Evolutionary conservation across 495 filamentous ascomycete species (phyloP).

Genomic region (Penicillium verhagenii): DNA sequence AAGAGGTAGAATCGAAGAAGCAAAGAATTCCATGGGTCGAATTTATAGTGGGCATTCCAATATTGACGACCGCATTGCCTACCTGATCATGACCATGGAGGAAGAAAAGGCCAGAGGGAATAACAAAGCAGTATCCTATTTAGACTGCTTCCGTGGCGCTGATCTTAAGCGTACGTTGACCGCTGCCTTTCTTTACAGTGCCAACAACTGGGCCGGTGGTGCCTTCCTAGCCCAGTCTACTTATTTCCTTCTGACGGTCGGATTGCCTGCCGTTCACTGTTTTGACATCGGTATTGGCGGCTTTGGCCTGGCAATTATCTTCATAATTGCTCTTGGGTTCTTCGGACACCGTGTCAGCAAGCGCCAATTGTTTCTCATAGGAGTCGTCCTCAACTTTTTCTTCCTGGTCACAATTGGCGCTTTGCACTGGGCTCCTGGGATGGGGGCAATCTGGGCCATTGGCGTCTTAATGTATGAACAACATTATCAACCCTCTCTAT

Average conservation of each 20-base stretch:
- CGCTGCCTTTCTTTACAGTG: neutral
- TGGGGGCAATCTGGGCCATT: neutral
- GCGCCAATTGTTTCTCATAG: neutral
- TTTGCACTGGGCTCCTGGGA: neutral
- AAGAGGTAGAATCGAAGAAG: neutral
- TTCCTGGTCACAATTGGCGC: neutral
- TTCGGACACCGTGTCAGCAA: neutral
- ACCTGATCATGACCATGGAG: neutral
- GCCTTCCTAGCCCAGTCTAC: neutral
- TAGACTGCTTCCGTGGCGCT: neutral
- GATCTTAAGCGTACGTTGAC: neutral
- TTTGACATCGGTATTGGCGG: neutral
- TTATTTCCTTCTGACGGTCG: neutral
- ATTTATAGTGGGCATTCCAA: neutral
- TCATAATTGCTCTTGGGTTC: neutral
- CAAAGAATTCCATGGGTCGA: neutral
- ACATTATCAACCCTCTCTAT: no score
- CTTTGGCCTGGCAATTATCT: neutral
- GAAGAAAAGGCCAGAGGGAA: neutral
- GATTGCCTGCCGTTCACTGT: neutral
- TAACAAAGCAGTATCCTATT: neutral
- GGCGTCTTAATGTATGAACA: neutral
- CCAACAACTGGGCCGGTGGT: neutral
- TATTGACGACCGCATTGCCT: neutral
- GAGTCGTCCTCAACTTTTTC: neutral